A percentile compares a stretch with the other conserved stretches of the same genome.
Evolutionary conservation across 208 protist species (phyloP).

Genomic region (Vickermania ingenoplastis): DNA sequence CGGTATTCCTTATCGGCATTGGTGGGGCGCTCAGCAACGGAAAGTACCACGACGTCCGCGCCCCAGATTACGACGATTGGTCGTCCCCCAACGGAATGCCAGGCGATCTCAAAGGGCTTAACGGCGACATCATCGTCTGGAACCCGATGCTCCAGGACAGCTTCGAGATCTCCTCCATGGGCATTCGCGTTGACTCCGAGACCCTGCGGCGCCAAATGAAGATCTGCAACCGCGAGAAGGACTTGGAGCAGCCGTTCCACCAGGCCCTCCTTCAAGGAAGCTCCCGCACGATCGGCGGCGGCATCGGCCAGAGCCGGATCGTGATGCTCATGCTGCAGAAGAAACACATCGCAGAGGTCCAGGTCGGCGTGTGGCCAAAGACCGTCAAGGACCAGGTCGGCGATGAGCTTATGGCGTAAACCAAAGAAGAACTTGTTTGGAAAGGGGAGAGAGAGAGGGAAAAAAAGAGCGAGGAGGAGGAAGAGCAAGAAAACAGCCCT

Average conservation of each 20-base stretch:
- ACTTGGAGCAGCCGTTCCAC: conserved; percentile 59
- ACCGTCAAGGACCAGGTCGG: conserved; percentile 24
- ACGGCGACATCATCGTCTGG: conserved; percentile 87
- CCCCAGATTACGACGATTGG: conserved; percentile 91
- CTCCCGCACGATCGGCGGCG: conserved; percentile 77
- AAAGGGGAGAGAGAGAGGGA: not conserved
- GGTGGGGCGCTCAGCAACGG: conserved; percentile 74
- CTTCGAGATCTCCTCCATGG: conserved; percentile 87
- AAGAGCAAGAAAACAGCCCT: not conserved
- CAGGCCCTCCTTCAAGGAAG: conserved; percentile 62
- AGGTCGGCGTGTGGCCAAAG: conserved; percentile 74
- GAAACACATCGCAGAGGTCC: conserved; percentile 87
- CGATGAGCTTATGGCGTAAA: no score
- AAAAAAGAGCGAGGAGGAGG: not conserved
- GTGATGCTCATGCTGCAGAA: conserved; percentile 86
- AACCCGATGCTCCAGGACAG: conserved; percentile 70
- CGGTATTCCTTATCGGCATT: conserved; percentile 87
- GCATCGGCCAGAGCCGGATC: conserved; percentile 81
- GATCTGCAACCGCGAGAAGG: conserved; percentile 44
- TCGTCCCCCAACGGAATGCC: conserved; percentile 44
- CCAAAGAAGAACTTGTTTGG: no score
- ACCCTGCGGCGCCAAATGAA: conserved; percentile 67
- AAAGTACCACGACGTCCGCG: conserved; percentile 69
- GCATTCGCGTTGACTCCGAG: conserved; percentile 82
- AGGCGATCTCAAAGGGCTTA: conserved; percentile 55